Evolutionary conservation across 805 yeast genomes (phyloP).

Genomic region (Candida argentea): DNA sequence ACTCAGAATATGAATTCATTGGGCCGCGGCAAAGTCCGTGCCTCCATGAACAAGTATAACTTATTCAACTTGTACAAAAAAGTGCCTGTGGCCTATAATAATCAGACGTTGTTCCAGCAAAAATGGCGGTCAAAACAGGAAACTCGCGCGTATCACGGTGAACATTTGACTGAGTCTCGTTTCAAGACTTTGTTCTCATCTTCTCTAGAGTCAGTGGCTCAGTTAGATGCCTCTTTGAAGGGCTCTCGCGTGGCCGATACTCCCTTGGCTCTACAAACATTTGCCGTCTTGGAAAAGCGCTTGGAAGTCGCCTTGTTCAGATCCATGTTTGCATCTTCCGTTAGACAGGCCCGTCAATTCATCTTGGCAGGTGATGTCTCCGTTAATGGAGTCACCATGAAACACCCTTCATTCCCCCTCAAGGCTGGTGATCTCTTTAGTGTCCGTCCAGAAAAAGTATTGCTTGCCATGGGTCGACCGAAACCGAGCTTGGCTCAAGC

Average conservation of each 20-base stretch:
- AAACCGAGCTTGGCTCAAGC: conserved; percentile 72
- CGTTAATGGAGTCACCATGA: conserved; percentile 75
- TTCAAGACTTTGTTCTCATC: conserved; percentile 65
- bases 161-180: conserved; percentile 74
- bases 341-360: conserved; percentile 89
- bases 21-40: conserved; percentile 65
- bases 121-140: conserved; percentile 88
- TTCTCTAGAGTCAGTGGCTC: conserved; percentile 77
- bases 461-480: conserved; percentile 72
- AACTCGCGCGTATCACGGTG: conserved; percentile 94
- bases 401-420: conserved; percentile 70
- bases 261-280: conserved; percentile 83
- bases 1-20: conserved; percentile 47
- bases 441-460: conserved; percentile 77
- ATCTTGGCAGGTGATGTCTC: conserved; percentile 70
- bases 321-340: conserved; percentile 85
- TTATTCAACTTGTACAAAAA: conserved; percentile 82
- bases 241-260: conserved; percentile 50
- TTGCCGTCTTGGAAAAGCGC: conserved; percentile 78
- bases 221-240: conserved; percentile 69
- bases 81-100: conserved; percentile 40
- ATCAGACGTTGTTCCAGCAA: conserved; percentile 76
- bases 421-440: conserved; percentile 80
- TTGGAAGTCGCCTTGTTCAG: conserved; percentile 86
- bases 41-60: conserved; percentile 87